Evolutionary conservation across 805 yeast species (phyloP), one percentile per base, ranked within the genome.

Genomic region (Starmerella apicola): DNA sequence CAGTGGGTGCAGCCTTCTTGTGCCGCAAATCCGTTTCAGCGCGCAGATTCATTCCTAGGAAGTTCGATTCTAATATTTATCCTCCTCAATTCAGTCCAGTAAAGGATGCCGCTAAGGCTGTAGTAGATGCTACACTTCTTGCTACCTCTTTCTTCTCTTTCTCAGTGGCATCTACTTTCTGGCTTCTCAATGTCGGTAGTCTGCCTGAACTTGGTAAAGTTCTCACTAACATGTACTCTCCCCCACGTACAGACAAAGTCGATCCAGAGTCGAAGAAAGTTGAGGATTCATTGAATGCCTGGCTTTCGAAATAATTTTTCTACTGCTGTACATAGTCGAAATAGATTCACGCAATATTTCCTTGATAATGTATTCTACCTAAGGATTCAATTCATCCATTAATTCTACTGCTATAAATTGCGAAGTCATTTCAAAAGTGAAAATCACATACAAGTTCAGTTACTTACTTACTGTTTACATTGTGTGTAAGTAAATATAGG

Each of bases 1-100:
- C 94, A 0, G 68, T 85, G 32, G 60, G 76, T 39, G 76, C 84
- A 10, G 74, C 91, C 9, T 66, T 88, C 49, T 57, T 80, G 34
- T 86, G 93, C 15, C 76, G 76, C 57, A 70, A 81, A 53, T 80
- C 91, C 16, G 77, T 88, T 3, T 64, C 74, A 28, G 63, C 78
- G 19, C 68, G 95, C 51, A 76, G 79, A 59, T 84, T 74, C 51
- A 60, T 74, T 5, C 95, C 95, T 6, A 70, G 69, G 32, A 66
- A 76, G 51, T 86, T 81, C 60, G 85, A 82, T 51, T 83, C 86
- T 10, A 85, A 85, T 59, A 88, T 84, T 52, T 70, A 74, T 42
- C 93, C 93, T 2, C 95, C 95, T 4, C 67, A 75, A n/a, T 80
- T 78, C 53, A 78, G 81, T 23, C 76, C 81, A 55, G 75, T 81